Conservation (phyloP, 2,329 filamentous ascomycete genomes). For the Colletotrichum tofieldiae region DNA sequence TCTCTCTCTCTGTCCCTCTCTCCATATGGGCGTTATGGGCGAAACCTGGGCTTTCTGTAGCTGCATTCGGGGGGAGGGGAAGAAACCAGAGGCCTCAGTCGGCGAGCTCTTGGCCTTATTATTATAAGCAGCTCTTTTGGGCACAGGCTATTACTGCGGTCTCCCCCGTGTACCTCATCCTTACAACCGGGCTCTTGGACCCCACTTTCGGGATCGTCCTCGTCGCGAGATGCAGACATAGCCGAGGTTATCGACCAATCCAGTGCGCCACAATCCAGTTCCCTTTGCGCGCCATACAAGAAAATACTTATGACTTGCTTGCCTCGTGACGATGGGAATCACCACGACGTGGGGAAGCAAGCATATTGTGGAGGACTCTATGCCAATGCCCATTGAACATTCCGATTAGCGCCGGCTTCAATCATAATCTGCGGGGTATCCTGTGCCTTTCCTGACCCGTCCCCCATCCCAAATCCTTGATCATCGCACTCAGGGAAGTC, state of each 20-base stretch:
- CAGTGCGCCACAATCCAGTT: slow-evolving; percentile 29
- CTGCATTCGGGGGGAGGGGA: not conserved
- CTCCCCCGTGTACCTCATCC: slow-evolving; percentile 30
- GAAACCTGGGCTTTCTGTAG: slow-evolving; percentile 1
- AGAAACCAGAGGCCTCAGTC: not conserved
- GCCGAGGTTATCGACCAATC: slow-evolving; percentile 45
- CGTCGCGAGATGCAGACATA: slow-evolving; percentile 40
- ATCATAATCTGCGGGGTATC: slow-evolving; percentile 35
- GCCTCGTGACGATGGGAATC: slow-evolving; percentile 23
- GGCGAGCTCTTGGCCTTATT: slow-evolving; percentile 26
- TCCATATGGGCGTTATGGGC: not conserved
- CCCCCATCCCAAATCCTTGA: not conserved
- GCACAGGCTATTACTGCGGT: slow-evolving; percentile 19
- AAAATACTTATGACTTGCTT: slow-evolving; percentile 1
- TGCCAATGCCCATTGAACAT: slow-evolving; percentile 12
- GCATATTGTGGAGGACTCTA: slow-evolving; percentile 14
- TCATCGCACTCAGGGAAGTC: not conserved
- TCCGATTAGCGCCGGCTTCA: slow-evolving; percentile 24
- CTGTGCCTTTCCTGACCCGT: slow-evolving; percentile 6
- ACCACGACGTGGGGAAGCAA: slow-evolving; percentile 6
- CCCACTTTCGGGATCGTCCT: slow-evolving; percentile 44
- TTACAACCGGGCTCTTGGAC: slow-evolving; percentile 37
- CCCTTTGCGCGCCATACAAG: slow-evolving; percentile 1
- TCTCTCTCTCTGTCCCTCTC: not conserved
- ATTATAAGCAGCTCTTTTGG: slow-evolving; percentile 28